These are phyloP conservation scores for Paraphoma chrysanthemicola DNA, from an alignment of 2,329 filamentous ascomycete genomes.

Conservation along the genomic window DNA sequence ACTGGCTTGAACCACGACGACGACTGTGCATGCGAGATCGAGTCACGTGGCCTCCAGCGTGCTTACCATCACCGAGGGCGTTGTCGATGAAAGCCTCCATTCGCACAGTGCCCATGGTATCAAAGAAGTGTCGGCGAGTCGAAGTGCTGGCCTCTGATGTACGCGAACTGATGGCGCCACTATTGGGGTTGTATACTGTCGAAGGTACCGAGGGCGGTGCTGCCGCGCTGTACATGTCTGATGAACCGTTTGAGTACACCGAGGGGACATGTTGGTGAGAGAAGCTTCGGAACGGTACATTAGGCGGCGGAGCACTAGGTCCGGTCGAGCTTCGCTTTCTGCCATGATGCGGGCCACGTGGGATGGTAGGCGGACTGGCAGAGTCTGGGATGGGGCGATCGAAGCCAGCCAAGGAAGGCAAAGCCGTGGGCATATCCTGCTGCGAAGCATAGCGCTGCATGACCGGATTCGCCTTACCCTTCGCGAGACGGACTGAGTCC, in stretches of 20 bases:
- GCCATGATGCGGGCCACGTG: conserved; percentile 73
- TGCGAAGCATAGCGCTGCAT: conserved; percentile 43
- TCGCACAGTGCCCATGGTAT: conserved; percentile 84
- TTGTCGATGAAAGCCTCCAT: conserved; percentile 95
- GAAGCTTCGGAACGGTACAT: conserved; percentile 77
- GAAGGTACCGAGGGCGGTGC: conserved; percentile 45
- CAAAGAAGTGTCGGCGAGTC: conserved; percentile 72
- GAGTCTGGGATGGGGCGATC: conserved; percentile 63
- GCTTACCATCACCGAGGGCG: conserved; percentile 34
- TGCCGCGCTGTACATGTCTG: conserved; percentile 44
- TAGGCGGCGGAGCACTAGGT: conserved; percentile 72
- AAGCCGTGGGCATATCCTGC: conserved; percentile 39
- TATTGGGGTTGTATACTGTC: conserved; percentile 49
- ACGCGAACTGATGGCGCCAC: conserved; percentile 55
- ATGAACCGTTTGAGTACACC: conserved; percentile 48
- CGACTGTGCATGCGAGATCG: conserved; percentile 34
- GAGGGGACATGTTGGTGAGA: conserved; percentile 59
- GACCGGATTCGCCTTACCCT: conserved; percentile 63
- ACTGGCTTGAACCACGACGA: conserved; percentile 44
- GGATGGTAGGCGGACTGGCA: conserved; percentile 75
- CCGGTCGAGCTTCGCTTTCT: conserved; percentile 92
- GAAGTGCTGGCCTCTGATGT: conserved; percentile 60
- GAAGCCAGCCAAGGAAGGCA: conserved; percentile 34
- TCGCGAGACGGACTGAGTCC: conserved; percentile 89
- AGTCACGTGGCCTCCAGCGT: conserved; percentile 13